Evolutionary conservation across 768 basidiomycete species (phyloP), one percentile per base, ranked within the genome.

Genomic region (Lentinula detonsa): DNA sequence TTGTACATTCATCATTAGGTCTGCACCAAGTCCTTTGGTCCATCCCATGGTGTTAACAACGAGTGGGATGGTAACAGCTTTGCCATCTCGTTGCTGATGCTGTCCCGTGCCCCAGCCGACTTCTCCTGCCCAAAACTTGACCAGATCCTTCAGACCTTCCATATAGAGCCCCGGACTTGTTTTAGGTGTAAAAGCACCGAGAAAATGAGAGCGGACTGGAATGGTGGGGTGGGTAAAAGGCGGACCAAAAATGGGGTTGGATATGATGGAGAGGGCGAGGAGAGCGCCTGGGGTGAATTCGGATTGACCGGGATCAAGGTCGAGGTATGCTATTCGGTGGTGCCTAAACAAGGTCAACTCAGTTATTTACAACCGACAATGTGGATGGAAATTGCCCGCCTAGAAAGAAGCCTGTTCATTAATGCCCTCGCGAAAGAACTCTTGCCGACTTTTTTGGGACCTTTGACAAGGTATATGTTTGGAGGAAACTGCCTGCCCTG

Each of bases 41-140:
- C 96, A 99, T 2, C 96, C 96, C 86, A 96, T 95, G 0, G 92
- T 98, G 70, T 98, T 99, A 57, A 98, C 83, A 15, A 98, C 84
- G 16, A 98, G 82, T 0, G 96, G 96, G 4, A 95, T 83, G 31
- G 88, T 79, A 45, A 28, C 82, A 78, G 39, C n/a, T 21, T 11
- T 34, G 64, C 75, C 0, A 1, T 71, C 62, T 5, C 73, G 3
- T 71, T 70, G 6, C 70, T 69, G 15, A 64, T 61, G 18, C 66
- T 67, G 8, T 64, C 46, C 52, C 69, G 61, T 63, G 18, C 65
- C 64, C 5, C 13, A 51, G 13, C 50, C 15, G 33, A 72, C 58
- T 1, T 70, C 65, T 1, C 80, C 75, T 55, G 77, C 79, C 64
- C 86, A 93, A 0, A 77, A 76, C 61, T 90, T 81, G 31, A 94